Evolutionary conservation across 768 basidiomycete genomes (phyloP).

Genomic region (Hericium erinaceus): DNA sequence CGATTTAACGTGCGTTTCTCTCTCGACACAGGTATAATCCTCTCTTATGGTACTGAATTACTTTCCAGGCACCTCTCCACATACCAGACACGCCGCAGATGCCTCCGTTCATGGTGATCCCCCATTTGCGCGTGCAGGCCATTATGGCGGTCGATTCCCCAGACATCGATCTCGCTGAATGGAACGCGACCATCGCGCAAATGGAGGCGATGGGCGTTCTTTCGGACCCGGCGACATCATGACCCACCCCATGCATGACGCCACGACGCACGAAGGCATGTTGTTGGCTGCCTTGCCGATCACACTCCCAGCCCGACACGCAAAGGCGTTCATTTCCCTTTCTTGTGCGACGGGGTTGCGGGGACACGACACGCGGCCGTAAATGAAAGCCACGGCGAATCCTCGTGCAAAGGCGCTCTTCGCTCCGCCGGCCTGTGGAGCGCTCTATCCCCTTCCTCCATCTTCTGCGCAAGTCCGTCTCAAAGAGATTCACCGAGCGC

Average conservation of each 20-base stretch:
- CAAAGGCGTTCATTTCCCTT: background rate
- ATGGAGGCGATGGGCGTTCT: slow-evolving; percentile 12
- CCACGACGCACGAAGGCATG: background rate
- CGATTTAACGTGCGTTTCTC: slow-evolving; percentile 1
- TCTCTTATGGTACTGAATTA: background rate
- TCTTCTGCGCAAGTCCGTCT: too few relatives aligned
- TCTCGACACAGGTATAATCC: background rate
- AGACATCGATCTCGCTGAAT: slow-evolving; percentile 9
- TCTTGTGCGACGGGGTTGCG: too few relatives aligned
- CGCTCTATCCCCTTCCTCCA: background rate
- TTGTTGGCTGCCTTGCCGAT: too few relatives aligned
- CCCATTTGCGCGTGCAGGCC: slow-evolving; percentile 10
- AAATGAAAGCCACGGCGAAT: background rate
- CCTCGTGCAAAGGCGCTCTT: background rate
- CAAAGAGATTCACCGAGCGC: too few relatives aligned
- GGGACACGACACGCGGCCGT: too few relatives aligned
- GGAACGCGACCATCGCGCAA: slow-evolving; percentile 14
- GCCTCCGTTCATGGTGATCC: background rate
- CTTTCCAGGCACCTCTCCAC: too few relatives aligned
- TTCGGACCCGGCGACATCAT: background rate
- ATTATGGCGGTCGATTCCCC: slow-evolving; percentile 13
- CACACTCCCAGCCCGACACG: too few relatives aligned
- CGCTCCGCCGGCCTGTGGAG: background rate
- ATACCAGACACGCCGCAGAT: background rate
- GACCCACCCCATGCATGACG: background rate